phyloP scores from a whole-genome alignment of 768 basidiomycete species.

The Pholiota molesta region DNA sequence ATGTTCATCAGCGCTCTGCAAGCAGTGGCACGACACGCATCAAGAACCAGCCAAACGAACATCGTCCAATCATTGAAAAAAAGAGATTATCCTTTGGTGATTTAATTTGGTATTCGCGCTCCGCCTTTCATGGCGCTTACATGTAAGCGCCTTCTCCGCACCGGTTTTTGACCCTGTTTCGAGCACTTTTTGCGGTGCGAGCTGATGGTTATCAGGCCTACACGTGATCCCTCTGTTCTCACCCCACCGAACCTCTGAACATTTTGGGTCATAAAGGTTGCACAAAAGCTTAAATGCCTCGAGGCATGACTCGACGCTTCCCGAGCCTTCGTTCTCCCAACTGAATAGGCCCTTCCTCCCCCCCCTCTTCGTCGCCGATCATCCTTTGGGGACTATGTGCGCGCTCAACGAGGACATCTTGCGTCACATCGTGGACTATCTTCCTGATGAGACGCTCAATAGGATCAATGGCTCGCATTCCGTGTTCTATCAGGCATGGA shows the following conservation, averaged over 20 bases:
- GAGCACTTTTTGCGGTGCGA: neutral
- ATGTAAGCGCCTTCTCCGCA: neutral
- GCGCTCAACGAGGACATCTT: conserved; percentile 32
- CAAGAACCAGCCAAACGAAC: neutral
- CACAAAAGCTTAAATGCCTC: neutral
- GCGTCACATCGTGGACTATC: conserved; percentile 28
- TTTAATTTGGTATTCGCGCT: neutral
- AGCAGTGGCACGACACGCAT: neutral
- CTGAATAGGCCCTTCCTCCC: neutral
- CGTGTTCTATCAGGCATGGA: conserved; percentile 30
- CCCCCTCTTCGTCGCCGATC: neutral
- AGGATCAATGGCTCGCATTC: conserved; percentile 28
- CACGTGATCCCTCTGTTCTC: neutral
- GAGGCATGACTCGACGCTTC: neutral
- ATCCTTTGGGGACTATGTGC: conserved; percentile 8
- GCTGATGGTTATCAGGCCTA: neutral
- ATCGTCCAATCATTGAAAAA: neutral
- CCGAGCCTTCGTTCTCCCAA: neutral
- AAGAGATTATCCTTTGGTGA: neutral
- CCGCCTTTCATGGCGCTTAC: neutral
- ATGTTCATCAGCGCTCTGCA: no score
- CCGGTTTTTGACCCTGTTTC: neutral
- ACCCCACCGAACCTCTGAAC: neutral
- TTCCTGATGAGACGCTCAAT: conserved; percentile 25
- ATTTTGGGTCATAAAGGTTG: neutral